Conservation (phyloP, 257 asterid species). For the Nicotiana sylvestris region DNA sequence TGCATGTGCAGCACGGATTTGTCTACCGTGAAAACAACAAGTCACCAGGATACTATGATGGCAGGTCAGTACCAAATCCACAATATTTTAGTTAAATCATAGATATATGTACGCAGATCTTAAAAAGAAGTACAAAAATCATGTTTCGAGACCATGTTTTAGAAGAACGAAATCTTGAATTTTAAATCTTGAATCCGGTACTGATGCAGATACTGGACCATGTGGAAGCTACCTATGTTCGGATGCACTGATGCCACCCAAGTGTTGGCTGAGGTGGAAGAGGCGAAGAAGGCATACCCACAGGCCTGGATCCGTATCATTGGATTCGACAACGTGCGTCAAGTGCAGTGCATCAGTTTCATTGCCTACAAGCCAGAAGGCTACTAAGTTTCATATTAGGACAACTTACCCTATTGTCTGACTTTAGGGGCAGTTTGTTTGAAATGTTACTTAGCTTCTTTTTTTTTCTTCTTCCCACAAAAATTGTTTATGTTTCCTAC, state of each 20-base stretch:
- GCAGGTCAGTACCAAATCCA: slow-evolving; percentile 3
- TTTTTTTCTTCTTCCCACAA: neutral
- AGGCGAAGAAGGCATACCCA: slow-evolving; percentile 31
- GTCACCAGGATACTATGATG: slow-evolving; percentile 30
- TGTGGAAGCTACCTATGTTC: slow-evolving; percentile 68
- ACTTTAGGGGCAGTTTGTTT: neutral
- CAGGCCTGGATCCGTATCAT: slow-evolving; percentile 32
- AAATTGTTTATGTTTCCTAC: neutral
- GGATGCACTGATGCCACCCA: slow-evolving; percentile 47
- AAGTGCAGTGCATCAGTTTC: slow-evolving; percentile 41
- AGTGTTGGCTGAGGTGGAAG: slow-evolving; percentile 37
- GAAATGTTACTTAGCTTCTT: neutral
- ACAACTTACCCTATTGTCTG: neutral
- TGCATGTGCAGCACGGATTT: slow-evolving; percentile 22
- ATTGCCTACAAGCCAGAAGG: slow-evolving; percentile 26
- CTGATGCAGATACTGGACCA: slow-evolving; percentile 31
- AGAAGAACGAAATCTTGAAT: too few species aligned
- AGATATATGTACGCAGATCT: too few species aligned
- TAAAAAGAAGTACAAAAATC: too few species aligned
- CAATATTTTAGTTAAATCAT: neutral
- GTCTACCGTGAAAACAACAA: slow-evolving; percentile 31
- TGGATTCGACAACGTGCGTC: slow-evolving; percentile 46
- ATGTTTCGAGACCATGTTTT: too few species aligned
- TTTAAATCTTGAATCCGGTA: too few species aligned
- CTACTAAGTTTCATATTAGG: neutral